Evolutionary conservation across 1,139 yeast species (phyloP).

Genomic region (Geotrichum cucujoidarum): DNA sequence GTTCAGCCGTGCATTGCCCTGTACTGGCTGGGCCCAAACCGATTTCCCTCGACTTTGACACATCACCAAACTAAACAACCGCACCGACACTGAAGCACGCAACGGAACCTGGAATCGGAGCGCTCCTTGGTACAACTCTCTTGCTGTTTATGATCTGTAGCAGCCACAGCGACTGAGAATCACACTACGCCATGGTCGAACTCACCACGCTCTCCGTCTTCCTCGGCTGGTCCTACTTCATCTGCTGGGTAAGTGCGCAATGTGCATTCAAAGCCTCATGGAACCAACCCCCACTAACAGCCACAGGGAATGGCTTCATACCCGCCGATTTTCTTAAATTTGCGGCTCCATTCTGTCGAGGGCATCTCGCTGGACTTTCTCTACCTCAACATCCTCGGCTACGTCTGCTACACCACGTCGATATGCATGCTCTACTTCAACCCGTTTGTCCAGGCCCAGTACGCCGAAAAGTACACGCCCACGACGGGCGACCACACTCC

Average conservation of each 20-base stretch:
- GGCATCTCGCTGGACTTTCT: slow-evolving; percentile 45
- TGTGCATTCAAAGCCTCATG: neutral
- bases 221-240: slow-evolving; percentile 33
- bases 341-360: slow-evolving; percentile 40
- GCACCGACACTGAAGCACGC: too few relatives aligned
- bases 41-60: too few relatives aligned
- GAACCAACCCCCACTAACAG: slow-evolving; percentile 11
- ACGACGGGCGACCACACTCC: slow-evolving; percentile 16
- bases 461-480: slow-evolving; percentile 34
- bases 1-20: too few relatives aligned
- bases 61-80: too few relatives aligned
- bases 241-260: slow-evolving; percentile 29
- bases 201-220: slow-evolving; percentile 23
- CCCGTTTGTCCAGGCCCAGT: slow-evolving; percentile 39
- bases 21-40: too few relatives aligned
- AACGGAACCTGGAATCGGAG: too few relatives aligned
- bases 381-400: slow-evolving; percentile 43
- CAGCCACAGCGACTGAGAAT: too few relatives aligned
- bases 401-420: slow-evolving; percentile 40
- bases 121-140: too few relatives aligned
- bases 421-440: slow-evolving; percentile 40
- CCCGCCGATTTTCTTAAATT: slow-evolving; percentile 43
- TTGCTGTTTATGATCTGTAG: too few relatives aligned
- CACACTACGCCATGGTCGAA: slow-evolving; percentile 12
- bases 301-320: slow-evolving; percentile 44